Base-by-base conservation (phyloP, 1,284 basidiomycete species). In the Xanthoconium separans region DNA sequence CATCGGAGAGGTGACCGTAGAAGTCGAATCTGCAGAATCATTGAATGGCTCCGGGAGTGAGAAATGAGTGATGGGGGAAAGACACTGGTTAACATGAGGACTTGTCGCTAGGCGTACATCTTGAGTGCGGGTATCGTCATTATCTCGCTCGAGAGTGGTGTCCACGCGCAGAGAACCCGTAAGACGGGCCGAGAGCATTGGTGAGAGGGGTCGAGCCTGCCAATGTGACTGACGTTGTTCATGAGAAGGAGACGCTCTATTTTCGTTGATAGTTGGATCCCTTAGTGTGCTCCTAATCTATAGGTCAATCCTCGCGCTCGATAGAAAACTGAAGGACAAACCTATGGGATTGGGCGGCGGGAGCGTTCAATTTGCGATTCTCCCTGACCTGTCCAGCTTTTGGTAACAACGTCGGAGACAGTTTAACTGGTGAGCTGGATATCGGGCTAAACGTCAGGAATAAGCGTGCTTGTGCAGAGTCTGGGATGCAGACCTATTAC, bases 1-100 rank as follows among this genome's bases (percentile, higher is more conserved):
- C 20, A 7, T 42, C 13, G 54, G 48, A 36, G 54, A 56, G 13
- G 6, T 15, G 6, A 22, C 16, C 15, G 27, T 2, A 9, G 45
- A 15, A 13, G 33, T 27, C 15, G 22, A 42, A 42, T 37, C 16
- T 12, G 39, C n/a, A 22, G 47, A 51, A 27, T 44, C 20, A 18
- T 46, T 6, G 22, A 57, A 61, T 27, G 63, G 55, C 24, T 60
- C 52, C 1, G 56, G 54, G 36, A 67, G 34, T 9, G 51, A 43
- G 27, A 65, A 24, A 42, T 66, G 53, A 6, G 6, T 7, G 9
- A 65, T 63, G 30, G 66, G 65, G 4, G 66, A 59, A 27, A 67
- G 62, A 52, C 44, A 51, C 13, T 15, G 20, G 29, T 20, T 34
- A 13, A 9, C 4, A 24, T n/a, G 46, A 47, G 55, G 53, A 46